Conservation (phyloP, 768 basidiomycete genomes). For the Suillus subalutaceus region DNA sequence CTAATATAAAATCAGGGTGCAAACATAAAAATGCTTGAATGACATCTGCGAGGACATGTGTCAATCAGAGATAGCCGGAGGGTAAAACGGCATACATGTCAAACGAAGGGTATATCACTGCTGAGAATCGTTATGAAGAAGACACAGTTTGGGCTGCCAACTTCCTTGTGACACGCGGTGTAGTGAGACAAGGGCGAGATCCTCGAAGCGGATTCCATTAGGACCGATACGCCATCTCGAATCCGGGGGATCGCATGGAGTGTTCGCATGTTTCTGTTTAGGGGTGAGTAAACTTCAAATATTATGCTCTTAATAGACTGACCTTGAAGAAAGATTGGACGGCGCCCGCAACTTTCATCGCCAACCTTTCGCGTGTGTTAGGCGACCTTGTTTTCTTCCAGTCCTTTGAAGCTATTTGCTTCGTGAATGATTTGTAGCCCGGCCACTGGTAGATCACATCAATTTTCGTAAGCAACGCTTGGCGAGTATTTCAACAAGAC, state of each 20-base stretch:
- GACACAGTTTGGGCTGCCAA: constrained; percentile 76
- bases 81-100: neutral
- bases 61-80: neutral
- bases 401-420: constrained; percentile 77
- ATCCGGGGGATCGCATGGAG: constrained; percentile 15
- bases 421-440: constrained; percentile 72
- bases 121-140: constrained; percentile 24
- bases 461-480: constrained; percentile 12
- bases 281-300: constrained; percentile 16
- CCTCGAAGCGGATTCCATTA: constrained; percentile 26
- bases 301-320: constrained; percentile 4
- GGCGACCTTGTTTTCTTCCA: constrained; percentile 76
- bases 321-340: constrained; percentile 69
- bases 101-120: neutral
- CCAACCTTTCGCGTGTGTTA: constrained; percentile 72
- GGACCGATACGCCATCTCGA: constrained; percentile 27
- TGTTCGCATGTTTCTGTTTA: constrained; percentile 19
- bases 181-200: constrained; percentile 63
- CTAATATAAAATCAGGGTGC: neutral
- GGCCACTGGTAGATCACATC: constrained; percentile 59
- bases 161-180: constrained; percentile 80
- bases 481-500: constrained; percentile 7
- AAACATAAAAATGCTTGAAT: neutral
- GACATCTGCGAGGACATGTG: neutral
- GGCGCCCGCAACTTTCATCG: constrained; percentile 73